Base-by-base conservation (phyloP, 176 grass and related monocot genomes). In the Musa acuminata region DNA sequence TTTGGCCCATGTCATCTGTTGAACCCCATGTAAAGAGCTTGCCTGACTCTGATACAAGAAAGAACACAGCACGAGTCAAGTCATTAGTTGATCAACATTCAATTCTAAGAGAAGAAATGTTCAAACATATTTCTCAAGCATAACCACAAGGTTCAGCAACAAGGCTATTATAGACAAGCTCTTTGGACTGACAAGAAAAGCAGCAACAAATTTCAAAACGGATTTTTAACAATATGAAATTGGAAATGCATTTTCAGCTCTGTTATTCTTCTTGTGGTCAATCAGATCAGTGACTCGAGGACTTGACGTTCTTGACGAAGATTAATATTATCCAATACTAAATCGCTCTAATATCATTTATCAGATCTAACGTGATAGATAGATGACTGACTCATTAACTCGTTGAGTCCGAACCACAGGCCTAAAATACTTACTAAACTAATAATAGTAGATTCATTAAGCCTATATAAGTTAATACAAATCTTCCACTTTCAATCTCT, bases 11-110 rank as follows among this genome's bases (percentile, higher is more conserved):
- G 53, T 99, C 96, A 83, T 95, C 96, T 52, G 83, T 79, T 51
- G 96, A 91, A 78, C 96, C 96, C 96, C 96, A 99, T 29, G 96
- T 99, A 71, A 89, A 77, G 69, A 99, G 73, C 81, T 94, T 99
- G 80, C 86, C 96, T 49, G 86, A 87, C 70, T 89, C 96, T 99
- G 68, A 75, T 75, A 70, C 52, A 80, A 84, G 80, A 17, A 19
- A 75, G 69, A 68, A 20, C 17, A 13, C 20, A 2, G 21, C 11
- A 68, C 7, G 0, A 53, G 16, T 23, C 51, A 16, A 26, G 11
- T 16, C 51, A 24, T 25, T 54, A 53, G 35, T 54, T 9, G 13
- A 20, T 74, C 53, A 58, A 26, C 72, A 58, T 16, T 53, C 13
- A 69, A 62, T 23, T 77, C 24, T 76, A 48, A 4, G 16, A 10